phyloP scores from a whole-genome alignment of 306 rosid species.

The Cucumis melo region DNA sequence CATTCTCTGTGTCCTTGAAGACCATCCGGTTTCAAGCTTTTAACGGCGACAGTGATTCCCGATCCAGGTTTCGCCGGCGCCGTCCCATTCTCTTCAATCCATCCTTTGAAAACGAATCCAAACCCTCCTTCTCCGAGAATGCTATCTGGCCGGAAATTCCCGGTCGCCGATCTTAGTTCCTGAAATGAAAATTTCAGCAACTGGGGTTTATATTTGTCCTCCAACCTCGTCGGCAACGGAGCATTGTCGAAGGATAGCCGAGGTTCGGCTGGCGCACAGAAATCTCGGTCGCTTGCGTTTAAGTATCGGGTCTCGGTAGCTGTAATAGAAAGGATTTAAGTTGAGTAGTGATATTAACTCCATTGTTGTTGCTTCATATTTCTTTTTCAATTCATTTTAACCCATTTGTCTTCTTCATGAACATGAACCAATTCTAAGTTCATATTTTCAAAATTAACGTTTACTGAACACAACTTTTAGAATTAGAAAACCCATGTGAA shows the following conservation, averaged over 20 bases:
- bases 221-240: constrained; percentile 24
- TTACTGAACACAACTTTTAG: no score
- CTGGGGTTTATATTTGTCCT: constrained; percentile 39
- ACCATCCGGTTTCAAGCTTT: constrained; percentile 91
- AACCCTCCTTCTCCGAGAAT: constrained; percentile 97
- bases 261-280: constrained; percentile 59
- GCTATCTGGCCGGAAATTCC: constrained; percentile 97
- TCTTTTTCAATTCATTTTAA: no score
- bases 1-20: constrained; percentile 99
- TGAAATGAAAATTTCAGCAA: constrained; percentile 73
- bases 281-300: constrained; percentile 83
- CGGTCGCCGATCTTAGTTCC: constrained; percentile 82
- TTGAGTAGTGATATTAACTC: not conserved
- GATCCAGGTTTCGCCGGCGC: constrained; percentile 95
- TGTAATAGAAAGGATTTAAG: constrained; percentile 9
- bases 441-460: no score
- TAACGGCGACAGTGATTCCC: constrained; percentile 82
- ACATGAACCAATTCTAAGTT: no score
- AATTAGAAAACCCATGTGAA: no score
- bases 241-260: constrained; percentile 59
- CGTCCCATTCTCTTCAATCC: constrained; percentile 94
- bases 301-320: constrained; percentile 83
- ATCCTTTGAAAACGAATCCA: constrained; percentile 89
- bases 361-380: not conserved
- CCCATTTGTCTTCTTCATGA: not conserved